Evolutionary conservation across 345 rosid genomes (phyloP).

Genomic region (Citrus cavaleriei): DNA sequence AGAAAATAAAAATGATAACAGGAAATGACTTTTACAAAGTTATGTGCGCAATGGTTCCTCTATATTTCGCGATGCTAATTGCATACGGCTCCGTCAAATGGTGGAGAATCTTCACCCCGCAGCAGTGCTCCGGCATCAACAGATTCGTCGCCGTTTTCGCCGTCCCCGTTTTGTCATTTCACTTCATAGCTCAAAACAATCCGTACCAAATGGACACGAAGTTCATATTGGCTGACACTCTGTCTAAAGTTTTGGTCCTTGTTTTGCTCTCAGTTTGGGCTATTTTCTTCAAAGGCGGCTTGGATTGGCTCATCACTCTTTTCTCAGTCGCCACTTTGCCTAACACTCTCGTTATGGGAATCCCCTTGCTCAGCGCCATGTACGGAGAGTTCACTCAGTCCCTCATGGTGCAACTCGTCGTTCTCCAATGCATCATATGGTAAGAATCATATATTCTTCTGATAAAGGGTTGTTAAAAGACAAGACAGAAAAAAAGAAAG

Average conservation of each 20-base stretch:
- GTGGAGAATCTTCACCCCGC: conserved; percentile 51
- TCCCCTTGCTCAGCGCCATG: conserved; percentile 54
- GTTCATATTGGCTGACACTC: conserved; percentile 45
- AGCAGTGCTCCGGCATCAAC: conserved; percentile 53
- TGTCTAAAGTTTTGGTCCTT: conserved; percentile 36
- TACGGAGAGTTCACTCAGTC: conserved; percentile 46
- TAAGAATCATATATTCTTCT: neutral
- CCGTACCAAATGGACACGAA: conserved; percentile 49
- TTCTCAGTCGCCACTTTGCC: conserved; percentile 49
- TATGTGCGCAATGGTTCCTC: conserved; percentile 51
- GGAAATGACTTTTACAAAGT: conserved; percentile 46
- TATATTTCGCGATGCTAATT: conserved; percentile 33
- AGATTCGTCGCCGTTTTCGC: conserved; percentile 48
- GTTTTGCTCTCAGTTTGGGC: conserved; percentile 27
- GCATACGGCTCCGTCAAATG: conserved; percentile 56
- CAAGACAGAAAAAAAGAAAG: neutral
- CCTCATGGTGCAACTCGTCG: conserved; percentile 56
- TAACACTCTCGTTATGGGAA: conserved; percentile 58
- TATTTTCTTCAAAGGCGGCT: conserved; percentile 24
- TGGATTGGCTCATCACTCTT: conserved; percentile 53
- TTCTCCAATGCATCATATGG: conserved; percentile 52
- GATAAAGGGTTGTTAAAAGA: neutral
- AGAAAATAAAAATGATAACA: conserved; percentile 29
- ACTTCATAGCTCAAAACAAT: conserved; percentile 46
- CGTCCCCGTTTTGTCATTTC: conserved; percentile 47